phyloP scores from a whole-genome alignment of 2,329 filamentous ascomycete genomes.

The Pseudopyricularia cyperi region DNA sequence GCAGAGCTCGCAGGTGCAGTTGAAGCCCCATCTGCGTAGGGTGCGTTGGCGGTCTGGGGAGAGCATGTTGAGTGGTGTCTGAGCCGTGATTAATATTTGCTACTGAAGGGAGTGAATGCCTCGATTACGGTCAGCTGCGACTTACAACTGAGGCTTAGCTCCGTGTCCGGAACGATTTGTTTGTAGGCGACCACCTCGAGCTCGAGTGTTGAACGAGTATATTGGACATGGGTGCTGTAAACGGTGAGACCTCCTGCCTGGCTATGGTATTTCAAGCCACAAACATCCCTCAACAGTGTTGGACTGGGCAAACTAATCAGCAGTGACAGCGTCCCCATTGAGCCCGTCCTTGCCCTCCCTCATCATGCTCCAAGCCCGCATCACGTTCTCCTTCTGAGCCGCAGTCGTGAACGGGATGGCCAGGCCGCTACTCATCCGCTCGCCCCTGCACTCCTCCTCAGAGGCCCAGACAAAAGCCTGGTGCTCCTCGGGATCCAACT shows the following conservation, averaged over 20 bases:
- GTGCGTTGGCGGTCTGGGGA: constrained; percentile 7
- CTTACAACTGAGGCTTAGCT: constrained; percentile 12
- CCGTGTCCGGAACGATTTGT: constrained; percentile 9
- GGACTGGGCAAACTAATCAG: background rate
- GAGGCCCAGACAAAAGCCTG: constrained; percentile 19
- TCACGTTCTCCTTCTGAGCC: constrained; percentile 9
- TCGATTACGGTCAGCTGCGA: background rate
- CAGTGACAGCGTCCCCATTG: background rate
- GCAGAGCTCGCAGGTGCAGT: constrained; percentile 12
- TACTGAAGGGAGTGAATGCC: background rate
- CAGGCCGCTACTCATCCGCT: constrained; percentile 5
- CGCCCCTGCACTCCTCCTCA: constrained; percentile 16
- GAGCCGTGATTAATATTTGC: background rate
- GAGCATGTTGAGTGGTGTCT: constrained; percentile 12
- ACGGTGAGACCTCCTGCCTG: background rate
- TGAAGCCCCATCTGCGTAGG: constrained; percentile 12
- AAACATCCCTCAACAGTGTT: too few species aligned
- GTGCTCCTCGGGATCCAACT: constrained; percentile 20
- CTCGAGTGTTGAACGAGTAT: constrained; percentile 7
- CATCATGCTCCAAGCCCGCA: constrained; percentile 10
- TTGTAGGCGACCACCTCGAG: constrained; percentile 11
- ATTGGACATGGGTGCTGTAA: constrained; percentile 11
- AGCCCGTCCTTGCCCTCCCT: constrained; percentile 1
- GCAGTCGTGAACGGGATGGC: constrained; percentile 12
- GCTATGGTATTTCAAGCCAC: background rate